These are phyloP conservation scores for Phytophthora lateralis DNA, from an alignment of 352 stramenopile genomes.

Conservation along the genomic window DNA sequence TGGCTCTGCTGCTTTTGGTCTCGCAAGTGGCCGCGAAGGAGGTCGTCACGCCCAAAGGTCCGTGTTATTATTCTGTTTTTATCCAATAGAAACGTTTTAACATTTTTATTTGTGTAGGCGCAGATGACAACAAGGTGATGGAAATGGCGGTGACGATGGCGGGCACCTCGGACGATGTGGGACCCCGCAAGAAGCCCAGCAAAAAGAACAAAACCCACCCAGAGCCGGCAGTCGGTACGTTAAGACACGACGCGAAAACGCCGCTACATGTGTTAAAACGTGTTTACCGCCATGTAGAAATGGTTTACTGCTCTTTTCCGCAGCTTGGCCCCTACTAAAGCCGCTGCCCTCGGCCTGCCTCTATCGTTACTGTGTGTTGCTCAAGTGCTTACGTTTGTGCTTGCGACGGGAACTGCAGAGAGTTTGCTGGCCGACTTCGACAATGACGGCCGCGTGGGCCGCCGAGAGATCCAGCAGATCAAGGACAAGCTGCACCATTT, in stretches of 20 bases:
- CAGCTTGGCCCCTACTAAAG: conserved; percentile 19
- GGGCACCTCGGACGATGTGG: not conserved
- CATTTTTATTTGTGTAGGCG: not conserved
- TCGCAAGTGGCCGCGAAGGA: conserved; percentile 16
- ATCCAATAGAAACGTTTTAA: conserved; percentile 6
- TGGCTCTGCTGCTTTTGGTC: conserved; percentile 14
- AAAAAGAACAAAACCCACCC: conserved; percentile 35
- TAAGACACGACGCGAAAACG: conserved; percentile 7
- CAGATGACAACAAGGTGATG: conserved; percentile 13
- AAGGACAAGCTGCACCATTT: conserved; percentile 84
- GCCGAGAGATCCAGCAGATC: conserved; percentile 77
- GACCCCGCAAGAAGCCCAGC: conserved; percentile 18
- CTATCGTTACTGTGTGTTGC: conserved; percentile 8
- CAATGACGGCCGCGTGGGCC: conserved; percentile 74
- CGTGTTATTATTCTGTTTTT: conserved; percentile 17
- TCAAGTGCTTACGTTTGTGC: conserved; percentile 45
- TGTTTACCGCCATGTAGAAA: not conserved
- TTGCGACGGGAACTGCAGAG: conserved; percentile 49
- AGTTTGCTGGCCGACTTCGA: conserved; percentile 83
- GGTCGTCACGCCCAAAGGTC: conserved; percentile 30
- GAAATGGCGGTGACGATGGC: conserved; percentile 28
- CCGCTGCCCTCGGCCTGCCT: not conserved
- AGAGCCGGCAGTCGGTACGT: conserved; percentile 47
- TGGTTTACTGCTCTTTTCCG: not conserved
- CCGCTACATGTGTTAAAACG: conserved; percentile 8